Conservation (phyloP, 1,284 basidiomycete genomes). For the Puccinia coronata region DNA sequence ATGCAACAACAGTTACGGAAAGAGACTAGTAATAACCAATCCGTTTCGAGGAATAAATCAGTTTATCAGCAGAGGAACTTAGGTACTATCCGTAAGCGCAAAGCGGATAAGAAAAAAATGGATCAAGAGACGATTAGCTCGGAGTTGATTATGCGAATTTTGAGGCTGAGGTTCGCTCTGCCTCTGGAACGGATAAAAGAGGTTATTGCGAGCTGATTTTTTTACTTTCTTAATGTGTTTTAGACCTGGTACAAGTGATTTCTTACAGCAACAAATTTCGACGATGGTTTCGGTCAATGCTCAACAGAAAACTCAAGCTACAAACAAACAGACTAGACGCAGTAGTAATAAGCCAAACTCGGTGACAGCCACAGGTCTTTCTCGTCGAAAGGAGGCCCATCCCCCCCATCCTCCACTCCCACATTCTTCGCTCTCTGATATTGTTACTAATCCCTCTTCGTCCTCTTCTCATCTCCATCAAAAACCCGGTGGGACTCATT, state of each 20-base stretch:
- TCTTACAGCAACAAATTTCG: slow-evolving; percentile 74
- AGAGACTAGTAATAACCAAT: slow-evolving; percentile 73
- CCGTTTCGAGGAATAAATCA: slow-evolving; percentile 71
- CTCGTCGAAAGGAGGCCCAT: neutral
- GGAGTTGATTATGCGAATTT: slow-evolving; percentile 86
- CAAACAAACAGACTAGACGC: neutral
- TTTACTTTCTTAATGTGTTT: slow-evolving; percentile 14
- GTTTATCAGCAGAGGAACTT: slow-evolving; percentile 84
- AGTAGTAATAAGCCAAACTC: neutral
- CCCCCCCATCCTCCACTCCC: neutral
- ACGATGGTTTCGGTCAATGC: slow-evolving; percentile 53
- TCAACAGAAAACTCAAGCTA: slow-evolving; percentile 16
- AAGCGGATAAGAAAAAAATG: slow-evolving; percentile 78
- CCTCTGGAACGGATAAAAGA: neutral
- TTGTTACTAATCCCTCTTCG: neutral
- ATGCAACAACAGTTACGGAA: slow-evolving; percentile 78
- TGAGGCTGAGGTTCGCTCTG: slow-evolving; percentile 79
- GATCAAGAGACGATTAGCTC: slow-evolving; percentile 68
- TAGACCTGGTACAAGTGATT: slow-evolving; percentile 79
- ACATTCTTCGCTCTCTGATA: neutral
- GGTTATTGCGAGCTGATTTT: no score
- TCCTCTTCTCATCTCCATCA: neutral
- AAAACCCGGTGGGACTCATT: neutral
- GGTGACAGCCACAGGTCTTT: neutral
- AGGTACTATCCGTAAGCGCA: slow-evolving; percentile 92